These are phyloP conservation scores for Chenopodium suecicum DNA, from an alignment of 148 eudicot genomes.

Conservation along the genomic window DNA sequence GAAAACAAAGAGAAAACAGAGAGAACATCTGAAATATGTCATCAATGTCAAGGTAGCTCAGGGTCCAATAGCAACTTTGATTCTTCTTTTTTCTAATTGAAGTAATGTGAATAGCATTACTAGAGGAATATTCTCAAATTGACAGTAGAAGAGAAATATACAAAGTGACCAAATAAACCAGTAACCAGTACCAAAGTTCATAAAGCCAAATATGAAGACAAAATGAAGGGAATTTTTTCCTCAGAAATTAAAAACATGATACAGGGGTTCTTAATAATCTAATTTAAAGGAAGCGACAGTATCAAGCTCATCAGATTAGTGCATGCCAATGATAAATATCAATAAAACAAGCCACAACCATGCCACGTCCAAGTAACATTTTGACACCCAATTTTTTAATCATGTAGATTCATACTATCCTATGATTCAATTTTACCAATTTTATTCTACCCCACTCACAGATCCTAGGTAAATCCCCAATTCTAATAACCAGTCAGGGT, in stretches of 20 bases:
- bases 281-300: neutral
- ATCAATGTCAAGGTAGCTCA: neutral
- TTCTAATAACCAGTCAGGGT: too few species aligned
- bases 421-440: too few species aligned
- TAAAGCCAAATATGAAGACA: neutral
- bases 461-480: too few species aligned
- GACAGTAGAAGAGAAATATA: neutral
- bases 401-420: too few species aligned
- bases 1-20: neutral
- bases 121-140: neutral
- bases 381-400: too few species aligned
- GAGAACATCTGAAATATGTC: neutral
- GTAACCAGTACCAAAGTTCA: neutral
- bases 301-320: neutral
- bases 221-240: too few species aligned
- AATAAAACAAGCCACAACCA: neutral
- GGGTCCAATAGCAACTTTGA: neutral
- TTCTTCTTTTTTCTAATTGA: neutral
- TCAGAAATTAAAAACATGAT: too few species aligned
- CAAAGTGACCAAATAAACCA: neutral
- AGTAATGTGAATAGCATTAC: neutral
- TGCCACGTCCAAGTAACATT: neutral
- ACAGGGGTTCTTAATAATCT: neutral
- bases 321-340: neutral
- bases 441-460: too few species aligned